These are phyloP conservation scores for Hyaloscypha hepaticicola DNA, from an alignment of 495 filamentous ascomycete species.

Conservation along the genomic window DNA sequence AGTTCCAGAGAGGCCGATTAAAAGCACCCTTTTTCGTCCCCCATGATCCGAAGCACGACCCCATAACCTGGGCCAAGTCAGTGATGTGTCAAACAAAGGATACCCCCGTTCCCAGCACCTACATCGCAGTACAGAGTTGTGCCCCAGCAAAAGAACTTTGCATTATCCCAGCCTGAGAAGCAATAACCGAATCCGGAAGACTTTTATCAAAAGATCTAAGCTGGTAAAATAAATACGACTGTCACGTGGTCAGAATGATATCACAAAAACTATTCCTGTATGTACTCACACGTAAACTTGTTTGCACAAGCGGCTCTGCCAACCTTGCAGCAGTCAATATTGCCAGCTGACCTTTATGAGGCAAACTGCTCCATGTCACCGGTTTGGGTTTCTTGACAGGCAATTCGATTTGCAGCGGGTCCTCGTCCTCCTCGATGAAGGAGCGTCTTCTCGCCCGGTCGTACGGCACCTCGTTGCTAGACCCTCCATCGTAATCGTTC, in stretches of 20 bases:
- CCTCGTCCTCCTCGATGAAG: slow-evolving; percentile 29
- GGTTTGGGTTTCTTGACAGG: slow-evolving; percentile 27
- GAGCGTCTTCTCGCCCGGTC: slow-evolving; percentile 23
- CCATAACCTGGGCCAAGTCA: slow-evolving; percentile 50
- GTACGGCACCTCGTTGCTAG: slow-evolving; percentile 6
- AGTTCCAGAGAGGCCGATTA: slow-evolving; percentile 74
- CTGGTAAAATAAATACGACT: slow-evolving; percentile 77
- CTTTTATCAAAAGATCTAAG: slow-evolving; percentile 66
- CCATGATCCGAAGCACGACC: slow-evolving; percentile 64
- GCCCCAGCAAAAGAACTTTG: slow-evolving; percentile 78
- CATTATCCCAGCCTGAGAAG: slow-evolving; percentile 74
- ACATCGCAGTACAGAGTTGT: slow-evolving; percentile 80
- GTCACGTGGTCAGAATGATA: background rate
- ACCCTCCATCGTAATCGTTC: slow-evolving; percentile 12
- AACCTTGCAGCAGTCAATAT: slow-evolving; percentile 73
- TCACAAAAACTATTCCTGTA: background rate
- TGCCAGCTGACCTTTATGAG: slow-evolving; percentile 70
- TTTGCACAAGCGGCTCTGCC: slow-evolving; percentile 78
- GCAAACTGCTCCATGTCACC: slow-evolving; percentile 68
- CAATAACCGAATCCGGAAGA: slow-evolving; percentile 66
- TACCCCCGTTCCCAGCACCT: background rate
- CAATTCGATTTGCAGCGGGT: slow-evolving; percentile 26
- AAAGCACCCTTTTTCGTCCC: slow-evolving; percentile 73
- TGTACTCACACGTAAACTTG: slow-evolving; percentile 58
- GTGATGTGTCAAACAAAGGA: background rate